Base-by-base conservation (phyloP, 805 yeast genomes). In the Spathaspora hagerdaliae region DNA sequence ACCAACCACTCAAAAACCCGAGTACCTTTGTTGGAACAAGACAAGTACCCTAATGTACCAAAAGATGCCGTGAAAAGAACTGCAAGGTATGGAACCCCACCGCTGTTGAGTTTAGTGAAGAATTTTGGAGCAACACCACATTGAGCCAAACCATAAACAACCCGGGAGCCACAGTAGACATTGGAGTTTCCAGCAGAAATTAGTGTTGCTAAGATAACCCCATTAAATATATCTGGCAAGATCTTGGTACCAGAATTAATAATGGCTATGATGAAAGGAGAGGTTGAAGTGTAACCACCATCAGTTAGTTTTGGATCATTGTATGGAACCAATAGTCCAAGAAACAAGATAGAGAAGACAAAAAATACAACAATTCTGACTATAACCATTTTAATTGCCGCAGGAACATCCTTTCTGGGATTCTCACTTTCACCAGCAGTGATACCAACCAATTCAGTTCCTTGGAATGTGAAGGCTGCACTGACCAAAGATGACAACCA, bases 201-300 rank as follows among this genome's bases (percentile, higher is more conserved):
- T 83, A 67, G 85, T 87, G 86, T 85, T 35, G 85, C 64, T 58
- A 89, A 64, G 52, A 89, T 84, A 61, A 87, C 82, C 2, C 83
- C 92, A 61, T 89, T 89, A 57, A 89, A 71, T 40, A 89, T 74
- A 53, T 83, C 85, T 32, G 89, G 89, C 50, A 88, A 68, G 0
- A 79, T 90, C 7, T 61, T 57, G 50, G 87, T 86, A n/a, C 73
- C 63, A 13, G 88, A 85, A 52, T 75, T 77, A 50, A 77, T 76
- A 56, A 87, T 82, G 40, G 95, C 96, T 57, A 87, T 82, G 43
- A 87, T 91, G 56, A 87, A 87, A 35, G 96, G 96, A 11, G 94
- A 85, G 14, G 92, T 89, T 36, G 83, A 75, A 2, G 91, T 89
- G 35, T 58, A 53, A 77, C 64, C 49, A 85, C 69, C 40, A 63